Conservation (phyloP, 1,284 basidiomycete species). For the Apiotrichum brassicae region DNA sequence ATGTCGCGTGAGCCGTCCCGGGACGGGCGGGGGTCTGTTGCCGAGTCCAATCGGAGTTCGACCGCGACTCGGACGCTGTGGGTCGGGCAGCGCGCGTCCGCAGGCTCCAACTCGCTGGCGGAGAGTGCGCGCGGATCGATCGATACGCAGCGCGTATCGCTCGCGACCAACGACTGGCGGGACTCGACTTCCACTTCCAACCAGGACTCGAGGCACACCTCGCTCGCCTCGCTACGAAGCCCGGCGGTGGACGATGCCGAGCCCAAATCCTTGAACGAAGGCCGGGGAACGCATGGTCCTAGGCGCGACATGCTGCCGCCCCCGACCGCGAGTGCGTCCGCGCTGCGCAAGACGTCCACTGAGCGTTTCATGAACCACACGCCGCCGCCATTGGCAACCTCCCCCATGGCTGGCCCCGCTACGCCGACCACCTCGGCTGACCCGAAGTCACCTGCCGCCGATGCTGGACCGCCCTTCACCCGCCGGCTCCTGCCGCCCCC, state of each 20-base stretch:
- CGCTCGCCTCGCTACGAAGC: neutral
- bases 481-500: conserved; percentile 1
- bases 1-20: neutral
- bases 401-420: neutral
- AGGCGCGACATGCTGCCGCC: neutral
- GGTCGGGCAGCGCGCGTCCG: no score
- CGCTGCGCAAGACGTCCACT: neutral
- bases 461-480: no score
- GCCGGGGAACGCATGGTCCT: neutral
- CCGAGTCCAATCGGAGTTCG: neutral
- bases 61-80: no score
- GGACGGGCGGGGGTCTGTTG: neutral
- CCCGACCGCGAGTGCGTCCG: neutral
- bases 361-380: neutral
- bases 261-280: no score
- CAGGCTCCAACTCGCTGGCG: no score
- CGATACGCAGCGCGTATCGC: no score
- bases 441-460: no score
- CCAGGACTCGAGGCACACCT: neutral
- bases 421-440: neutral
- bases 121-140: no score
- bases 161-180: neutral
- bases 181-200: no score
- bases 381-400: neutral
- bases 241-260: neutral